These are phyloP conservation scores for Arthrobotrys megalospora DNA, from an alignment of 2,329 filamentous ascomycete genomes.

Conservation along the genomic window DNA sequence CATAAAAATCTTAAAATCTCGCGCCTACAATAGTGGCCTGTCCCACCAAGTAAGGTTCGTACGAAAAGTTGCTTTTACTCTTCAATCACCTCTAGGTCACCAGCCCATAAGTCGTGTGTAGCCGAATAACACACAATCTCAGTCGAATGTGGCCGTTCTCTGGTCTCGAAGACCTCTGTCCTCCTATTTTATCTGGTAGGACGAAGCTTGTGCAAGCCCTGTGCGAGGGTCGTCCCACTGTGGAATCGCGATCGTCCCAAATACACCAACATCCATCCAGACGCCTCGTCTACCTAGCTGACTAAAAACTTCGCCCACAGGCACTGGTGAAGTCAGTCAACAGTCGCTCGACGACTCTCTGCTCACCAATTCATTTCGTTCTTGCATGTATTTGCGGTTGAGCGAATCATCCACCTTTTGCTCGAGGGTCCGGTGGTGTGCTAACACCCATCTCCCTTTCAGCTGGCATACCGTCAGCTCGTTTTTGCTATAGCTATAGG, in stretches of 20 bases:
- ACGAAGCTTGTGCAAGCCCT: slow-evolving; percentile 14
- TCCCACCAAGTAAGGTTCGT: slow-evolving; percentile 48
- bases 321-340: background rate
- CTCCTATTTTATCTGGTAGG: slow-evolving; percentile 19
- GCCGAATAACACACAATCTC: slow-evolving; percentile 17
- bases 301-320: slow-evolving; percentile 6
- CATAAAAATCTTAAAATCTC: slow-evolving; percentile 30
- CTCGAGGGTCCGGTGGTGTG: slow-evolving; percentile 12
- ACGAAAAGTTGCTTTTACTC: slow-evolving; percentile 20
- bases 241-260: slow-evolving; percentile 23
- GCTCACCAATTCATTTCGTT: slow-evolving; percentile 12
- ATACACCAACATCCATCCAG: background rate
- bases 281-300: slow-evolving; percentile 13
- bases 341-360: background rate
- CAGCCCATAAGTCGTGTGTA: slow-evolving; percentile 21
- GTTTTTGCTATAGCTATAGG: slow-evolving; percentile 45
- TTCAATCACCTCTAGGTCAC: slow-evolving; percentile 13
- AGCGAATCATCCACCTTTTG: slow-evolving; percentile 13
- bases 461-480: slow-evolving; percentile 10
- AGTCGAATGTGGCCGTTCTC: slow-evolving; percentile 11
- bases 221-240: slow-evolving; percentile 16
- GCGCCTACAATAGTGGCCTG: slow-evolving; percentile 35
- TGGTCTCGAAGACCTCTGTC: slow-evolving; percentile 12
- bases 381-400: slow-evolving; percentile 7
- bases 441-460: background rate